These are phyloP conservation scores for Posidonia oceanica DNA, from an alignment of 116 monocot genomes.

Conservation along the genomic window DNA sequence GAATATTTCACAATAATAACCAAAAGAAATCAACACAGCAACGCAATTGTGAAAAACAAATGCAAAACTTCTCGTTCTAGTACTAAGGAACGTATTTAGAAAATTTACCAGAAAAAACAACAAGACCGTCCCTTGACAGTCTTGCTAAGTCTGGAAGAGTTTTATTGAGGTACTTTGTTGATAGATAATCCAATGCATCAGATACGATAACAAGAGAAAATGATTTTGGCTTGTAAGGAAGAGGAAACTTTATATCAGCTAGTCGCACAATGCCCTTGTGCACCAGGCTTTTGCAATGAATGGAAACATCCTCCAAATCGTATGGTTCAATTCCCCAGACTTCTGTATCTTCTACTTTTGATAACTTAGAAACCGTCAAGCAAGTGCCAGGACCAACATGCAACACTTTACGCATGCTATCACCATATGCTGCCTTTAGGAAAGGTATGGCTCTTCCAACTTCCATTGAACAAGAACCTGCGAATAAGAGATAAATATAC, in stretches of 20 bases:
- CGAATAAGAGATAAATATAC: background rate
- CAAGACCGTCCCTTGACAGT: conserved; percentile 45
- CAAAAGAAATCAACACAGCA: background rate
- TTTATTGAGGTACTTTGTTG: conserved; percentile 51
- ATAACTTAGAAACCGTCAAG: conserved; percentile 34
- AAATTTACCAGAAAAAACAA: conserved; percentile 44
- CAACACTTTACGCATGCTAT: conserved; percentile 35
- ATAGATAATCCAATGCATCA: conserved; percentile 63
- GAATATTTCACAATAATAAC: background rate
- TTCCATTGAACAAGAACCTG: conserved; percentile 53
- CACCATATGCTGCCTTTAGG: conserved; percentile 46
- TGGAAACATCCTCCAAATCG: conserved; percentile 51
- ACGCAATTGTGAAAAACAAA: background rate
- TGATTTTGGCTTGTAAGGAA: conserved; percentile 49
- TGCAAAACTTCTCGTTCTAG: no score
- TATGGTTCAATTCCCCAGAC: conserved; percentile 69
- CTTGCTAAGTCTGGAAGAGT: conserved; percentile 55
- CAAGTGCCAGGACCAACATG: conserved; percentile 62
- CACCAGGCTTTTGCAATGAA: conserved; percentile 50
- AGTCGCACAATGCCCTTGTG: conserved; percentile 53
- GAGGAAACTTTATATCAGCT: conserved; percentile 58
- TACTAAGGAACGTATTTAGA: background rate
- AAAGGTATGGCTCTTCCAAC: conserved; percentile 40
- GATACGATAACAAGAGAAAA: conserved; percentile 63
- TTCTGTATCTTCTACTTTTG: conserved; percentile 42